Evolutionary conservation across 2,329 filamentous ascomycete species (phyloP), one percentile per base, ranked within the genome.

Genomic region (Diplocarpon rosae): DNA sequence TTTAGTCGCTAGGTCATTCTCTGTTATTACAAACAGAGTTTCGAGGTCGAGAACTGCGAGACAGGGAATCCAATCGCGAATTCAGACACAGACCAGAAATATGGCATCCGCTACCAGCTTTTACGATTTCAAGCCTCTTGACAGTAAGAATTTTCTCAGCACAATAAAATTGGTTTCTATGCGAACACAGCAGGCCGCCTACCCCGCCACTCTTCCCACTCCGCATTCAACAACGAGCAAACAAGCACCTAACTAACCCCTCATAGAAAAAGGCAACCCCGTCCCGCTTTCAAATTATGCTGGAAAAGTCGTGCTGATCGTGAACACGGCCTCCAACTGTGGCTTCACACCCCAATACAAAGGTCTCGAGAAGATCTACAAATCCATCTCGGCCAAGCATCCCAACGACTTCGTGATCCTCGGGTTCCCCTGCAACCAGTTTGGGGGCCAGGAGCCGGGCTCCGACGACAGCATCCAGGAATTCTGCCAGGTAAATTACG

Each of bases 391-490:
- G 57, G 71, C 35, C 15, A 11, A 31, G 9, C 43, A 53, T 38
- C 47, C 46, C 12, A 62, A 55, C 53, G 75, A 88, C 60, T 92
- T 98, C 64, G 73, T 79, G 60, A 79, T 98, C 68, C 75, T 98
- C 62, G 92, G 89, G 58, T 96, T 98, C 70, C 92, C 92, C 46
- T 96, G 90, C 80, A 98, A 96, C 75, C 92, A 98, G 69, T 98
- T 98, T 67, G 85, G 81, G 60, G 67, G 69, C 55, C 92, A 98
- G 68, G 92, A 96, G 63, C 90, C 90, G 27, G 57, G 55, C 1
- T 39, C 42, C 38, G 46, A 48, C 39, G 84, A 88, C 47, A 78
- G 88, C 45, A 89, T 90, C 65, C 82, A 88, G 68, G 69, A 68
- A 55, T 89, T 88, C 70, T 96, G 89, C 75, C 84, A 87, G 69